phyloP scores from a whole-genome alignment of 352 stramenopile species.

The Phytophthora sansomeana region DNA sequence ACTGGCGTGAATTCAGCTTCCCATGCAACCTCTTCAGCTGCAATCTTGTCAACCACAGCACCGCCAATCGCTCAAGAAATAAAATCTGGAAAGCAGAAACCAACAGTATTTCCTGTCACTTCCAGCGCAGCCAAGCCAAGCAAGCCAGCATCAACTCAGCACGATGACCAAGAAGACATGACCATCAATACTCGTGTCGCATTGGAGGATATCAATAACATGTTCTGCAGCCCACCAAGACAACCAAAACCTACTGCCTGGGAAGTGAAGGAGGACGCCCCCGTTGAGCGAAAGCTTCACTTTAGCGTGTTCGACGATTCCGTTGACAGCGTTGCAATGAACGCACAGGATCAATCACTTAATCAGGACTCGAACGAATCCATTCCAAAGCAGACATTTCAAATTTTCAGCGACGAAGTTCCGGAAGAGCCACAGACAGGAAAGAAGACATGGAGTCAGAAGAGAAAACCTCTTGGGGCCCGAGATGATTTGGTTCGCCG shows the following conservation, averaged over 20 bases:
- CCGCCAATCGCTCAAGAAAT: constrained; percentile 15
- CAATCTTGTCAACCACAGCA: constrained; percentile 4
- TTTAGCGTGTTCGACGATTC: constrained; percentile 89
- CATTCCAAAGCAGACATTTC: constrained; percentile 49
- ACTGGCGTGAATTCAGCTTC: constrained; percentile 17
- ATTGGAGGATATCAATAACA: constrained; percentile 85
- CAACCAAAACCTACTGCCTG: constrained; percentile 46
- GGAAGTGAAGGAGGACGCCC: constrained; percentile 67
- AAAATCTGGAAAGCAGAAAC: constrained; percentile 15
- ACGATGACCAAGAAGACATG: constrained; percentile 81
- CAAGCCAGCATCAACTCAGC: constrained; percentile 29
- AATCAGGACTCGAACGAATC: constrained; percentile 53
- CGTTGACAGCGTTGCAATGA: constrained; percentile 67
- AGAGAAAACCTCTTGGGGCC: constrained; percentile 68
- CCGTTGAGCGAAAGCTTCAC: constrained; percentile 83
- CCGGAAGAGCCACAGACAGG: constrained; percentile 27
- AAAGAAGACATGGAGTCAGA: constrained; percentile 43
- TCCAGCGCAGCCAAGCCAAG: constrained; percentile 11
- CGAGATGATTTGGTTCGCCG: constrained; percentile 72
- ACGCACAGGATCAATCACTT: constrained; percentile 57
- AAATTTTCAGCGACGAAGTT: constrained; percentile 59
- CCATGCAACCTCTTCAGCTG: constrained; percentile 16
- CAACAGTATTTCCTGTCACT: neutral
- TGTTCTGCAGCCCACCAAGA: constrained; percentile 86
- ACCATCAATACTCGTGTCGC: constrained; percentile 89